These are phyloP conservation scores for Fusarium scirpi DNA, from an alignment of 2,329 filamentous ascomycete species.

Conservation along the genomic window DNA sequence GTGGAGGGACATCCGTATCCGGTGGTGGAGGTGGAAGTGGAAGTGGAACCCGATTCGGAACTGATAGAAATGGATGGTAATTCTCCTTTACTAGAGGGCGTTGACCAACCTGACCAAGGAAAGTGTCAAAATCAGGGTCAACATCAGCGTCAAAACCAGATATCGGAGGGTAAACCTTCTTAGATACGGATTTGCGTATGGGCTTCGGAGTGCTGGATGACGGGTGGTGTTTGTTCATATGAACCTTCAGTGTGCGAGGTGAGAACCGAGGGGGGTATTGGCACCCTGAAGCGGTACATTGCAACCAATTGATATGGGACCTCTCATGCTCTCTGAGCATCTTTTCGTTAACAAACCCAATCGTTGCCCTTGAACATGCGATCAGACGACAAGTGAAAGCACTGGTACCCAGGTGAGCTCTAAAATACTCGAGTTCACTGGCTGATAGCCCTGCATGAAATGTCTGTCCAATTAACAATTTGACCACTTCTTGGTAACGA, in stretches of 20 bases:
- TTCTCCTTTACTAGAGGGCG: too few species aligned
- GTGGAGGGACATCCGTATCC: too few species aligned
- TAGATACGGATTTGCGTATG: neutral
- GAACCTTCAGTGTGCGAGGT: neutral
- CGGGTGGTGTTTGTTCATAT: conserved; percentile 5
- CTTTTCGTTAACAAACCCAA: conserved; percentile 11
- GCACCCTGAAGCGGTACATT: neutral
- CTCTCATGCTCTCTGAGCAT: neutral
- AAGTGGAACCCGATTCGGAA: too few species aligned
- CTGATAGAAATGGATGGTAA: too few species aligned
- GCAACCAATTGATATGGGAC: conserved; percentile 16
- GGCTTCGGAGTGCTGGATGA: neutral
- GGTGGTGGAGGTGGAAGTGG: too few species aligned
- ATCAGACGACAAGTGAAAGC: conserved; percentile 16
- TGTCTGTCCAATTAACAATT: neutral
- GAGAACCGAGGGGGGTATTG: neutral
- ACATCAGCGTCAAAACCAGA: too few species aligned
- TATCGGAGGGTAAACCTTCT: too few species aligned
- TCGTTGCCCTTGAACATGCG: conserved; percentile 1
- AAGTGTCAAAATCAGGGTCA: too few species aligned
- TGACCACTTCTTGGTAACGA: conserved; percentile 20
- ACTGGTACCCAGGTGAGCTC: neutral
- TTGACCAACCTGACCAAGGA: too few species aligned
- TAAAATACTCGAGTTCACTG: conserved; percentile 17
- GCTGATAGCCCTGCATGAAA: neutral